These are phyloP conservation scores for Malassezia obtusa DNA, from an alignment of 1,284 basidiomycete genomes.

Conservation along the genomic window DNA sequence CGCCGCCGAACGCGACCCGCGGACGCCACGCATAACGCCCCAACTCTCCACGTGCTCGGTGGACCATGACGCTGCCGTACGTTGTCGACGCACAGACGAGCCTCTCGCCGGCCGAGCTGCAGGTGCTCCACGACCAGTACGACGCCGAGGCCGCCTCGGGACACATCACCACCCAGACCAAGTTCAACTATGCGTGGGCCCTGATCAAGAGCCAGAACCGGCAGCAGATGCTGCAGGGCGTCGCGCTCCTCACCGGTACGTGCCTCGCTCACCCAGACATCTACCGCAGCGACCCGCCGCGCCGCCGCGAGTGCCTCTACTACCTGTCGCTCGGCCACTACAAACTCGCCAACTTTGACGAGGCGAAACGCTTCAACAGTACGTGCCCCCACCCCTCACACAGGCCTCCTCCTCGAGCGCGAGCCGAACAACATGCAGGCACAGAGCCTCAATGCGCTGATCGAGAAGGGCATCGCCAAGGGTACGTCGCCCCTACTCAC, in stretches of 20 bases:
- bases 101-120: constrained; percentile 75
- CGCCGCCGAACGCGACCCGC: neutral
- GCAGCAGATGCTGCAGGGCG: constrained; percentile 59
- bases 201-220: constrained; percentile 50
- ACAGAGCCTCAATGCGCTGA: constrained; percentile 69
- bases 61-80: constrained; percentile 60
- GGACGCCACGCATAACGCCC: neutral
- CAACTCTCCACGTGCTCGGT: neutral
- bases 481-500: constrained; percentile 53
- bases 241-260: constrained; percentile 74
- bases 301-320: constrained; percentile 89
- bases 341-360: constrained; percentile 90
- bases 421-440: constrained; percentile 92
- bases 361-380: constrained; percentile 77
- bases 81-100: constrained; percentile 87
- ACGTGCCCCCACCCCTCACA: constrained; percentile 52
- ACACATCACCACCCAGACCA: constrained; percentile 86
- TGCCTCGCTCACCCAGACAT: constrained; percentile 50
- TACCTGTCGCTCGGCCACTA: constrained; percentile 94
- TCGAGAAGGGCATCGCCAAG: constrained; percentile 75
- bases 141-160: constrained; percentile 68
- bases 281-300: constrained; percentile 74
- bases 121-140: constrained; percentile 76
- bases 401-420: constrained; percentile 72
- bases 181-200: constrained; percentile 89